A percentile compares a stretch with the other conserved stretches of the same genome.
phyloP scores from a whole-genome alignment of 306 rosid species.

The Prunus davidiana region DNA sequence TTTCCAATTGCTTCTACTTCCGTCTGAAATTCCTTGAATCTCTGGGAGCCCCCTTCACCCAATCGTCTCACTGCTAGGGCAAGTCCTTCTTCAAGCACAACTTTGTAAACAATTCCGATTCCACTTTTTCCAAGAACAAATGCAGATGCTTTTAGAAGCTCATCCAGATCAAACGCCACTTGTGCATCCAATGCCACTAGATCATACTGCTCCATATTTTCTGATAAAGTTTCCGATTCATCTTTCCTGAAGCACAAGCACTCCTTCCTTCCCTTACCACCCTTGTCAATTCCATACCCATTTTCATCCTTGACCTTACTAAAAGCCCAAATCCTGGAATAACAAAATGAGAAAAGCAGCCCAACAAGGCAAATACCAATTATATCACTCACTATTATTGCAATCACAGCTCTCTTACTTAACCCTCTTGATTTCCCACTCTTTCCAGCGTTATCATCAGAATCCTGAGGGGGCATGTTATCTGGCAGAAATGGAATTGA shows the following conservation, averaged over 20 bases:
- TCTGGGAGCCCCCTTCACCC: constrained; percentile 99
- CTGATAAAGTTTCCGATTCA: constrained; percentile 70
- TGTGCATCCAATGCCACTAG: constrained; percentile 80
- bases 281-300: constrained; percentile 39
- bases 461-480: constrained; percentile 41
- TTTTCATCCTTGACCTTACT: constrained; percentile 48
- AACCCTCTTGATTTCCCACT: constrained; percentile 56
- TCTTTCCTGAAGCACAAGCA: constrained; percentile 80
- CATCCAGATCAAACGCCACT: constrained; percentile 89
- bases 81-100: constrained; percentile 92
- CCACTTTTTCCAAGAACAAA: constrained; percentile 95
- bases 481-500: constrained; percentile 70
- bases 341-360: constrained; percentile 78
- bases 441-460: constrained; percentile 30
- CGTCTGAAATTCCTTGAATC: constrained; percentile 92
- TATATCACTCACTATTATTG: constrained; percentile 73
- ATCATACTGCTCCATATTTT: constrained; percentile 79
- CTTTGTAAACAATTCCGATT: constrained; percentile 93
- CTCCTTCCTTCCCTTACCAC: constrained; percentile 53
- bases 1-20: constrained; percentile 98
- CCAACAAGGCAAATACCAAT: constrained; percentile 89
- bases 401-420: constrained; percentile 66
- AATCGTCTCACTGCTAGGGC: constrained; percentile 89
- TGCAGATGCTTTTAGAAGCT: constrained; percentile 98
- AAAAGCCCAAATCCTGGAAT: constrained; percentile 63